Evolutionary conservation across 2,329 filamentous ascomycete species (phyloP).

Genomic region (Ceratocystis albifundus): DNA sequence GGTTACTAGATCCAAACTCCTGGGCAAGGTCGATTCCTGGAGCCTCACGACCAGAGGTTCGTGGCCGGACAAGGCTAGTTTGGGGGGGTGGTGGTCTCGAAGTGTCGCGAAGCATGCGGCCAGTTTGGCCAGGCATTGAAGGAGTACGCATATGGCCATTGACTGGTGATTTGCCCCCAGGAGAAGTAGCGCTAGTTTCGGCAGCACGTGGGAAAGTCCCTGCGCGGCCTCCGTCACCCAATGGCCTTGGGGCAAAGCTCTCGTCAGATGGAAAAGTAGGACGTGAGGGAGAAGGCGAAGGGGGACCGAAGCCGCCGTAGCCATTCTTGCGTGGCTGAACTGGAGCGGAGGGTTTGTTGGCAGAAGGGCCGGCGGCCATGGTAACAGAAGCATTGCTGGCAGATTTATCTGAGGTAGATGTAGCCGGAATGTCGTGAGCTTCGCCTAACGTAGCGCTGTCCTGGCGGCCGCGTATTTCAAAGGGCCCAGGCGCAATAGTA

Average conservation of each 20-base stretch:
- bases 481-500: constrained; percentile 54
- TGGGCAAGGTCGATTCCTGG: constrained; percentile 44
- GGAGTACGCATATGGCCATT: constrained; percentile 17
- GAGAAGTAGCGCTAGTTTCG: constrained; percentile 25
- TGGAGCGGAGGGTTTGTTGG: constrained; percentile 28
- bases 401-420: constrained; percentile 28
- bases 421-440: constrained; percentile 25
- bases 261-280: constrained; percentile 25
- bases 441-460: constrained; percentile 25
- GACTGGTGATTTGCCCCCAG: not conserved
- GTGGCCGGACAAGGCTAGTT: constrained; percentile 37
- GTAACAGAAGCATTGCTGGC: constrained; percentile 29
- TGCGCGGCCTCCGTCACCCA: constrained; percentile 36
- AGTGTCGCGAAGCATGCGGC: constrained; percentile 31
- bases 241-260: constrained; percentile 31
- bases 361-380: constrained; percentile 22
- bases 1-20: constrained; percentile 51
- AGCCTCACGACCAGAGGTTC: constrained; percentile 32
- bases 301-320: constrained; percentile 48
- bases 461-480: constrained; percentile 38
- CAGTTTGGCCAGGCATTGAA: constrained; percentile 28
- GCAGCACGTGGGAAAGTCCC: constrained; percentile 42
- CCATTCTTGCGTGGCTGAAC: constrained; percentile 38
- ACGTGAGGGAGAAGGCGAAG: constrained; percentile 28
- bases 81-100: constrained; percentile 44